Percentiles rank a stretch among this genome's conserved stretches.
Evolutionary conservation across 352 stramenopile genomes (phyloP).

Genomic region (Globisporangium emineosum): DNA sequence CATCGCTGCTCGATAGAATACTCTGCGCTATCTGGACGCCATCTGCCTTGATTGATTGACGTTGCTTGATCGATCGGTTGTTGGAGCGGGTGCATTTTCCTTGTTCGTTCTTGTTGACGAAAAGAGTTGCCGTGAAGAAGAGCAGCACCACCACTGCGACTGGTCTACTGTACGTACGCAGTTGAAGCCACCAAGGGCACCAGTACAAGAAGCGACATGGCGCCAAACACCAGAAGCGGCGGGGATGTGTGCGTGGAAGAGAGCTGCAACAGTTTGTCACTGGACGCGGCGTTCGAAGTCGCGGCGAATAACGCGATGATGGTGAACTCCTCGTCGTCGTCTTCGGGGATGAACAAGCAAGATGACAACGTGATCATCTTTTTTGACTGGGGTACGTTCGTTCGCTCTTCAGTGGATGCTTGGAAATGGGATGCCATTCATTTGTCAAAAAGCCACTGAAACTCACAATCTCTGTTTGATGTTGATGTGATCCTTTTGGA

Average conservation of each 20-base stretch:
- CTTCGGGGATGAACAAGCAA: slow-evolving; percentile 26
- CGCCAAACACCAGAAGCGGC: slow-evolving; percentile 47
- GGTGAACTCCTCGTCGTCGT: slow-evolving; percentile 19
- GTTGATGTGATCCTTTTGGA: slow-evolving; percentile 1
- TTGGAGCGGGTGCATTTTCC: not conserved
- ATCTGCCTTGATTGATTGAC: not conserved
- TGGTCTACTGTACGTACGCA: slow-evolving; percentile 2
- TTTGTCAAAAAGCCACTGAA: not conserved
- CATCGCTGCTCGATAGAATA: not conserved
- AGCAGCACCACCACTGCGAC: not conserved
- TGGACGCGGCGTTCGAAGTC: slow-evolving; percentile 54
- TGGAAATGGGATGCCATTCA: not conserved
- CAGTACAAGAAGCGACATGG: slow-evolving; percentile 28
- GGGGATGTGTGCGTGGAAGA: slow-evolving; percentile 71
- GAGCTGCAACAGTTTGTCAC: slow-evolving; percentile 38
- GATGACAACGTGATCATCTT: slow-evolving; percentile 76
- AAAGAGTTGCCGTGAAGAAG: slow-evolving; percentile 6
- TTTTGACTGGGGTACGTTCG: slow-evolving; percentile 77
- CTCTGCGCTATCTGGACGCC: not conserved
- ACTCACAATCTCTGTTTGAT: slow-evolving; percentile 6
- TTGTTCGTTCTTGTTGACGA: not conserved
- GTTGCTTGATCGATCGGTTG: not conserved
- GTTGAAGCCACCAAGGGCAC: slow-evolving; percentile 6
- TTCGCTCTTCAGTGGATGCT: not conserved
- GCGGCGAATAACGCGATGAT: slow-evolving; percentile 23